Evolutionary conservation across 1,284 basidiomycete species (phyloP), one percentile per base, ranked within the genome.

Genomic region (Mycena citricolor): DNA sequence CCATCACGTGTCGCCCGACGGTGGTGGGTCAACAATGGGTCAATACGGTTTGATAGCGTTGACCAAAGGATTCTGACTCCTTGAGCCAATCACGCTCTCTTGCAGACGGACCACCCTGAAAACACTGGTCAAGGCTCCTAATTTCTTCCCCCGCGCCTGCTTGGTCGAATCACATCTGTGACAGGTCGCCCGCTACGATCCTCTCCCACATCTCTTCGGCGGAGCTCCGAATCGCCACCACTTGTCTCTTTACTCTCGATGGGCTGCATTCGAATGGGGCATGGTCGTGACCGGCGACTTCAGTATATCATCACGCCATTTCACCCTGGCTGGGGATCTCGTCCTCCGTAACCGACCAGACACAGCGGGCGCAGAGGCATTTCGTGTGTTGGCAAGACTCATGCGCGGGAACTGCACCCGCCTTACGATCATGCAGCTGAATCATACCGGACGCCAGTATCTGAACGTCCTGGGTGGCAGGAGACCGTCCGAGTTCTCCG

Each of bases 261-360:
- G 94, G 93, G 80, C 83, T 0, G 61, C 70, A 28, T 80, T 84
- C 4, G 76, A 76, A 16, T 97, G 91, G 91, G 94, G 92, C 0
- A 88, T 97, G 70, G 70, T 97, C 42, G 69, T 95, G 38, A 93
- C 94, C 0, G 93, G 94, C 13, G 97, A 97, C 57, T 78, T 94
- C 2, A 87, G 89, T 55, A 82, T 97, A 23, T 81, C 81, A 33
- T 57, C 61, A 0, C 62, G 71, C 0, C 91, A 95, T 60, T 74
- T 95, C 1, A 77, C 86, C 1, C 74, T 93, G 8, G 92, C 91
- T 1, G 79, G 89, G 48, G 94, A 97, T 61, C 69, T 94, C 14
- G 65, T 81, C 4, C 57, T 93, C 1, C 87, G 88, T 0, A 49
- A 58, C 10, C 44, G 52, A 3, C 51, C 79, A 39, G 64, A 65